These are phyloP conservation scores for Pseudocercospora cruenta DNA, from an alignment of 2,329 filamentous ascomycete species.

Conservation along the genomic window DNA sequence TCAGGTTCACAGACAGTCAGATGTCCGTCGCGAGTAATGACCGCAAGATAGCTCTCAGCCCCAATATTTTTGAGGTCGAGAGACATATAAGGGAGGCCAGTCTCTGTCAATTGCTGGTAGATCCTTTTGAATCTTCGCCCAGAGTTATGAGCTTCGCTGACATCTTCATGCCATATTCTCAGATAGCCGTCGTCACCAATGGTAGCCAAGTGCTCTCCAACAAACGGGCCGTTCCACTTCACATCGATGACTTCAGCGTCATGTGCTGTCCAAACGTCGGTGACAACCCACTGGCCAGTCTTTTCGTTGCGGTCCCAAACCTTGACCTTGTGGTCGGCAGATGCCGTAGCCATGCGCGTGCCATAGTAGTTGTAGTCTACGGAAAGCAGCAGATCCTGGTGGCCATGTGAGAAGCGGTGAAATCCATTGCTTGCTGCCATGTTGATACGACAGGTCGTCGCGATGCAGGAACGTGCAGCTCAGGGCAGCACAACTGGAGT, in stretches of 20 bases:
- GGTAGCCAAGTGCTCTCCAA: constrained; percentile 85
- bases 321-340: constrained; percentile 88
- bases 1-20: constrained; percentile 83
- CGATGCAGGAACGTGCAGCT: constrained; percentile 10
- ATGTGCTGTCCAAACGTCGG: constrained; percentile 88
- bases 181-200: constrained; percentile 88
- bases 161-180: constrained; percentile 91
- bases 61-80: constrained; percentile 86
- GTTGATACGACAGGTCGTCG: constrained; percentile 6
- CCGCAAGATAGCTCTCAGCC: constrained; percentile 80
- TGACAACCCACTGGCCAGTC: constrained; percentile 75
- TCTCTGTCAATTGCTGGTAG: constrained; percentile 65
- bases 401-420: constrained; percentile 70
- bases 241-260: constrained; percentile 89
- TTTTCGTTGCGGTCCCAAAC: constrained; percentile 82
- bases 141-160: constrained; percentile 71
- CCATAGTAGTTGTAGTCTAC: constrained; percentile 92
- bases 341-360: constrained; percentile 86
- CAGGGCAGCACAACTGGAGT: constrained; percentile 13
- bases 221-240: constrained; percentile 89
- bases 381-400: constrained; percentile 79
- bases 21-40: constrained; percentile 80
- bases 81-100: constrained; percentile 71
- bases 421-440: constrained; percentile 41
- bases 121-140: constrained; percentile 80